Evolutionary conservation across 352 stramenopile genomes (phyloP).

Genomic region (Phytophthora crassamura): DNA sequence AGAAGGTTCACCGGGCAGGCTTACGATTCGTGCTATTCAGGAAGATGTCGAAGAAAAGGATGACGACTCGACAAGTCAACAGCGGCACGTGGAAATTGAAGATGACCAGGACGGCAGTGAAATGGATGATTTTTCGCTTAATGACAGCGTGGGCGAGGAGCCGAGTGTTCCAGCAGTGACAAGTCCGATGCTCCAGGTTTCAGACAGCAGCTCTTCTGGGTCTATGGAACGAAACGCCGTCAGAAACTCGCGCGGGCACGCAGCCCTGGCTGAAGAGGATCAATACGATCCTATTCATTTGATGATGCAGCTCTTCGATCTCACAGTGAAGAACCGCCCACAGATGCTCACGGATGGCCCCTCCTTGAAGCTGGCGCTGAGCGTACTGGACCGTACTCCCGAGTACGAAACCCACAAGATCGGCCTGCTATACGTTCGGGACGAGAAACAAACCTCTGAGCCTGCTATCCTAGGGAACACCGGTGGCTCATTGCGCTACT

Average conservation of each 20-base stretch:
- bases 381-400: slow-evolving; percentile 81
- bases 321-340: slow-evolving; percentile 59
- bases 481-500: slow-evolving; percentile 78
- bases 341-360: slow-evolving; percentile 66
- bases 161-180: slow-evolving; percentile 3
- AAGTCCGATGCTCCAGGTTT: slow-evolving; percentile 16
- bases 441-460: slow-evolving; percentile 65
- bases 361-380: slow-evolving; percentile 66
- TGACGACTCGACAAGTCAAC: slow-evolving; percentile 9
- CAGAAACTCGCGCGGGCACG: neutral
- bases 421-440: slow-evolving; percentile 76
- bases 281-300: slow-evolving; percentile 69
- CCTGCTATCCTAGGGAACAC: slow-evolving; percentile 73
- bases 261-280: slow-evolving; percentile 3
- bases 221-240: neutral
- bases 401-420: slow-evolving; percentile 90
- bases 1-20: slow-evolving; percentile 23
- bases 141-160: slow-evolving; percentile 19
- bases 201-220: slow-evolving; percentile 1
- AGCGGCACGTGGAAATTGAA: slow-evolving; percentile 4
- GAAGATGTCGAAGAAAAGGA: slow-evolving; percentile 38
- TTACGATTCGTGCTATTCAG: slow-evolving; percentile 28
- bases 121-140: slow-evolving; percentile 40
- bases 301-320: slow-evolving; percentile 87
- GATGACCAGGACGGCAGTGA: slow-evolving; percentile 7